These are phyloP conservation scores for Starmerella floris DNA, from an alignment of 805 yeast genomes.

Conservation along the genomic window DNA sequence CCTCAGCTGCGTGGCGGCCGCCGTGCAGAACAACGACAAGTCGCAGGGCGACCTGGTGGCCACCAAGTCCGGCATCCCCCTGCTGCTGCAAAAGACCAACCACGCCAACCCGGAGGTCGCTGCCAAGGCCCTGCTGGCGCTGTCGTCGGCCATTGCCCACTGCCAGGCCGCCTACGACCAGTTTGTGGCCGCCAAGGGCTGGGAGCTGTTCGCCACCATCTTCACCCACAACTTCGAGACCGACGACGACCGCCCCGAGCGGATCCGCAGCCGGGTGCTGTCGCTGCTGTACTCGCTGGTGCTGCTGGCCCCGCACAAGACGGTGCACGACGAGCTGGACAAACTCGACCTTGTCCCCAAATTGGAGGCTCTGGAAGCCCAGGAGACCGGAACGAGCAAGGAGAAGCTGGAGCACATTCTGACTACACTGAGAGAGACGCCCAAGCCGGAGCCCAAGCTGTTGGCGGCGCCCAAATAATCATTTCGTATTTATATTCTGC, in stretches of 20 bases:
- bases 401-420: constrained; percentile 15
- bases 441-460: constrained; percentile 6
- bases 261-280: constrained; percentile 13
- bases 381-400: constrained; percentile 1
- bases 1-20: constrained; percentile 70
- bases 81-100: constrained; percentile 22
- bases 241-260: constrained; percentile 2
- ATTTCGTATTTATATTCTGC: too few relatives aligned
- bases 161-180: constrained; percentile 40
- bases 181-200: constrained; percentile 50
- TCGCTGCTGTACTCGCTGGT: constrained; percentile 15
- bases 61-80: constrained; percentile 24
- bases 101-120: constrained; percentile 30
- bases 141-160: constrained; percentile 62
- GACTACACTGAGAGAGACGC: constrained; percentile 5
- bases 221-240: constrained; percentile 12
- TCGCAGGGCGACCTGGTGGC: constrained; percentile 50
- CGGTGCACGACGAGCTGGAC: constrained; percentile 11
- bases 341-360: constrained; percentile 2
- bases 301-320: constrained; percentile 9
- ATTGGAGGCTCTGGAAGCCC: not conserved
- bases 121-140: constrained; percentile 62
- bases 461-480: not conserved
- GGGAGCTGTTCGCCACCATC: constrained; percentile 36
- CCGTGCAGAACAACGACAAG: constrained; percentile 78